Evolutionary conservation across 2,329 filamentous ascomycete genomes (phyloP).

Genomic region (Nothopassalora personata): DNA sequence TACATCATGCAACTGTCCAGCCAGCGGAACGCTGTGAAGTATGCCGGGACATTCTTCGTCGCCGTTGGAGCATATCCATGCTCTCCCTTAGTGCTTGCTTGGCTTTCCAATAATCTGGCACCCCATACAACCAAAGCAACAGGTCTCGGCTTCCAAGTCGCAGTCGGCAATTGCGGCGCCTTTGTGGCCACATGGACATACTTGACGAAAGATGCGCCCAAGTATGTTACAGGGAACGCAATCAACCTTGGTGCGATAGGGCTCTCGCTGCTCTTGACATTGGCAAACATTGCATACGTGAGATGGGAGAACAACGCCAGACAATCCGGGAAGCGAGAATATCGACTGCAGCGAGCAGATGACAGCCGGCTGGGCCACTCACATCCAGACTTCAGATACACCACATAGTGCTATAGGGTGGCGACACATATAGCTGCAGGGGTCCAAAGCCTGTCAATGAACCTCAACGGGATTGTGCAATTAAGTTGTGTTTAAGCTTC

Average conservation of each 20-base stretch:
- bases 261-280: slow-evolving; percentile 32
- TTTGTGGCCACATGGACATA: slow-evolving; percentile 45
- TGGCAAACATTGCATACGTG: slow-evolving; percentile 36
- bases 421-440: background rate
- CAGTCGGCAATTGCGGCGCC: slow-evolving; percentile 25
- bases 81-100: slow-evolving; percentile 32
- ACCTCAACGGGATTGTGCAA: background rate
- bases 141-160: slow-evolving; percentile 27
- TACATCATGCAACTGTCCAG: slow-evolving; percentile 37
- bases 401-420: slow-evolving; percentile 5
- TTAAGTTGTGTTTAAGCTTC: background rate
- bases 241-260: slow-evolving; percentile 40
- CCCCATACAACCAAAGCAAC: slow-evolving; percentile 43
- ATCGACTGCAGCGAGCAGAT: slow-evolving; percentile 31
- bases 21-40: slow-evolving; percentile 31
- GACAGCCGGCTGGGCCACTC: slow-evolving; percentile 35
- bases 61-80: slow-evolving; percentile 31
- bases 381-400: slow-evolving; percentile 41
- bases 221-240: slow-evolving; percentile 38
- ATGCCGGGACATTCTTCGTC: slow-evolving; percentile 39
- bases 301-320: slow-evolving; percentile 40
- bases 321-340: slow-evolving; percentile 36
- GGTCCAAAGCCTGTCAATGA: background rate
- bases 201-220: slow-evolving; percentile 39
- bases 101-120: slow-evolving; percentile 42